These are phyloP conservation scores for Rosa multiflora DNA, from an alignment of 306 rosid genomes.

Conservation along the genomic window DNA sequence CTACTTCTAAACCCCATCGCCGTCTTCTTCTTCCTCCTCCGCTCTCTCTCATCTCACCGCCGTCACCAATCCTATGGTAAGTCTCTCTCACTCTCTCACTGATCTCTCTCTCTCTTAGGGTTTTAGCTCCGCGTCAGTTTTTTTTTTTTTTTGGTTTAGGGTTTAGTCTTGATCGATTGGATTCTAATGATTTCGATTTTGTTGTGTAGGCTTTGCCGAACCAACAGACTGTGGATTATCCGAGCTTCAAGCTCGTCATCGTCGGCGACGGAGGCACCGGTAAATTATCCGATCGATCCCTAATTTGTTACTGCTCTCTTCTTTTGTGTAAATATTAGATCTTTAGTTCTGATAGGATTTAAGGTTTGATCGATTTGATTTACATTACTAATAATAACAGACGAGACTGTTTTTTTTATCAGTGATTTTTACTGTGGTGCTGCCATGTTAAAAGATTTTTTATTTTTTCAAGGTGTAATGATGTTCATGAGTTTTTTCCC, in stretches of 20 bases:
- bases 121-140: conserved; percentile 19
- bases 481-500: background rate
- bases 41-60: background rate
- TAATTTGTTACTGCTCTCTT: background rate
- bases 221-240: conserved; percentile 54
- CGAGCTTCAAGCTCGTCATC: conserved; percentile 75
- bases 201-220: conserved; percentile 49
- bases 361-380: background rate
- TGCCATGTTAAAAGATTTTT: background rate
- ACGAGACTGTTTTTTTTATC: no score
- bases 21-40: background rate
- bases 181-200: background rate
- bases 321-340: background rate
- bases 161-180: background rate
- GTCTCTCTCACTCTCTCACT: background rate
- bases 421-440: background rate
- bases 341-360: background rate
- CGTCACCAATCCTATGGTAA: conserved; percentile 28
- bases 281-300: background rate
- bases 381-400: background rate
- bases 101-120: background rate
- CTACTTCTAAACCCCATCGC: background rate
- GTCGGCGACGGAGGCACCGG: conserved; percentile 88
- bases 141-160: background rate
- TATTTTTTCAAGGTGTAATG: background rate